Conservation (phyloP, 129 eudicot genomes). For the Silybum marianum region DNA sequence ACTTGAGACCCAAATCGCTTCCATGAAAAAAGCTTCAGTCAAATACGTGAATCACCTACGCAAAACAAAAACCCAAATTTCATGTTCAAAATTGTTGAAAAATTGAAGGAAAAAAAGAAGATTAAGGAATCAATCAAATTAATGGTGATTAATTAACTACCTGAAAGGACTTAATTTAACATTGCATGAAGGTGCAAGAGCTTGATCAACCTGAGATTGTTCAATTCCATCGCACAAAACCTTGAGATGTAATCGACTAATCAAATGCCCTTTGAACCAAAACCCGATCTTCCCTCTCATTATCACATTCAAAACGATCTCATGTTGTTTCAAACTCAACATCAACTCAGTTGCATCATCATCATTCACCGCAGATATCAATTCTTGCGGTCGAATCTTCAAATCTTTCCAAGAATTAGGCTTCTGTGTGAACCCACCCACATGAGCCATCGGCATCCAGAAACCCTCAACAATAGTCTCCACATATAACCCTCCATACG, state of each 20-base stretch:
- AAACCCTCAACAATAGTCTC: slow-evolving; percentile 20
- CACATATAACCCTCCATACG: slow-evolving; percentile 29
- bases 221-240: slow-evolving; percentile 35
- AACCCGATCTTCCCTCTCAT: slow-evolving; percentile 40
- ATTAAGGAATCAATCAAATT: too few relatives aligned
- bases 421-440: slow-evolving; percentile 27
- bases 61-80: too few relatives aligned
- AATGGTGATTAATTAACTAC: too few relatives aligned
- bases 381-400: slow-evolving; percentile 26
- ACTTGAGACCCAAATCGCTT: too few relatives aligned
- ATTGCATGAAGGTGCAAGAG: slow-evolving; percentile 31
- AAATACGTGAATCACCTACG: too few relatives aligned
- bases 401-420: slow-evolving; percentile 12
- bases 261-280: slow-evolving; percentile 21
- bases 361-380: slow-evolving; percentile 18
- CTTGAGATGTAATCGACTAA: slow-evolving; percentile 33
- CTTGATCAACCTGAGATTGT: slow-evolving; percentile 42
- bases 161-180: slow-evolving; percentile 32
- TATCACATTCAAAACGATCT: slow-evolving; percentile 23
- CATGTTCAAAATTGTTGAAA: too few relatives aligned
- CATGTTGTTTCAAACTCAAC: neutral
- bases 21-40: too few relatives aligned
- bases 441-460: slow-evolving; percentile 15
- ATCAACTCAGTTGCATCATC: slow-evolving; percentile 36
- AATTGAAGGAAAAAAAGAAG: too few relatives aligned